A percentile compares a stretch with the other conserved stretches of the same genome.
phyloP scores from a whole-genome alignment of 2,329 filamentous ascomycete species.

The Neofusicoccum kwambonambiense region DNA sequence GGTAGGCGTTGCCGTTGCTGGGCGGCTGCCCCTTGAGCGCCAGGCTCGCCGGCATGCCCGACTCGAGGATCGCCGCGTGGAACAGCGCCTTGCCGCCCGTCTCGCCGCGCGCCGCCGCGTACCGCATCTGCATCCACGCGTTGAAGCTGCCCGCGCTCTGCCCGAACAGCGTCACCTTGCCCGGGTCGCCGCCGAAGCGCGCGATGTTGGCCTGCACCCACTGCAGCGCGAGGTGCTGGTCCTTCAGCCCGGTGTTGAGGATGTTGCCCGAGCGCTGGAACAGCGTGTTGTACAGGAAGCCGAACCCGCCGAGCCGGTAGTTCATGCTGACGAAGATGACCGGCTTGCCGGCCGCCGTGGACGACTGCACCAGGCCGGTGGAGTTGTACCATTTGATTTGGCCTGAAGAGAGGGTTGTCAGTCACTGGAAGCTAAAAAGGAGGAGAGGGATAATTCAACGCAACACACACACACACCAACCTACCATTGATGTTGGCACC shows the following conservation, averaged over 20 bases:
- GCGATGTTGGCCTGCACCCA: neutral
- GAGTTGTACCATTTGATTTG: constrained; percentile 28
- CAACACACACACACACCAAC: neutral
- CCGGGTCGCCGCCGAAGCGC: constrained; percentile 22
- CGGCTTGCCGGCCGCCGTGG: constrained; percentile 28
- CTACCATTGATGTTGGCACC: neutral
- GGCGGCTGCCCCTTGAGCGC: constrained; percentile 31
- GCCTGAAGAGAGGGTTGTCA: no score
- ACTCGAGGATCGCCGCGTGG: constrained; percentile 41
- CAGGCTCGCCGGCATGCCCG: constrained; percentile 33
- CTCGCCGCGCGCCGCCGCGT: constrained; percentile 23
- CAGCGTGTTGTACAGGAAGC: neutral
- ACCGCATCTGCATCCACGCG: constrained; percentile 36
- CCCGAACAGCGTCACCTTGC: constrained; percentile 40
- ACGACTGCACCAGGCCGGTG: constrained; percentile 27
- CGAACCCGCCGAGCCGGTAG: neutral
- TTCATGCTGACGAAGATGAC: no score
- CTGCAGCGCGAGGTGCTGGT: neutral
- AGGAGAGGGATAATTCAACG: neutral
- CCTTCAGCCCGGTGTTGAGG: neutral
- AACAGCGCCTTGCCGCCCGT: constrained; percentile 27
- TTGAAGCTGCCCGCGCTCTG: constrained; percentile 37
- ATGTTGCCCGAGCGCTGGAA: neutral
- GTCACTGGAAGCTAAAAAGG: neutral
- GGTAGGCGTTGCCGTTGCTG: constrained; percentile 23